Evolutionary conservation across 805 yeast species (phyloP).

Genomic region (Danielia reshetovae): DNA sequence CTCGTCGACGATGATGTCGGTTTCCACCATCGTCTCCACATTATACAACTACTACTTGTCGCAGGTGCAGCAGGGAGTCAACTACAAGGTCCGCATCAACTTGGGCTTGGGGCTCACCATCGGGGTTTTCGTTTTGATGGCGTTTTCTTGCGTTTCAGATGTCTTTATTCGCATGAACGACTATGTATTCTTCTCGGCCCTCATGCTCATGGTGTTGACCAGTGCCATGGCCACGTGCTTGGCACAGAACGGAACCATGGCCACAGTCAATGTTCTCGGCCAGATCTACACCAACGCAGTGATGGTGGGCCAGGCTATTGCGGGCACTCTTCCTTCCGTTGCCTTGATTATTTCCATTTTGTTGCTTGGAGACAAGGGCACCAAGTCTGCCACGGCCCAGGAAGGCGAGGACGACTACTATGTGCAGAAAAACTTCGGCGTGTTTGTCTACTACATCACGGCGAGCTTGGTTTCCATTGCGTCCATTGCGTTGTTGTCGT

Average conservation of each 20-base stretch:
- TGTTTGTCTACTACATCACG: slow-evolving; percentile 45
- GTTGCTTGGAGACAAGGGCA: slow-evolving; percentile 28
- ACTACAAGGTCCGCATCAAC: slow-evolving; percentile 54
- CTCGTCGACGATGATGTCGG: slow-evolving; percentile 84
- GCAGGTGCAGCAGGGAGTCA: slow-evolving; percentile 56
- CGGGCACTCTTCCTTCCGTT: slow-evolving; percentile 87
- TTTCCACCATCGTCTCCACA: slow-evolving; percentile 68
- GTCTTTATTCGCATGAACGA: slow-evolving; percentile 36
- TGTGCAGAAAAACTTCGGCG: slow-evolving; percentile 37
- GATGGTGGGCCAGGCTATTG: slow-evolving; percentile 92
- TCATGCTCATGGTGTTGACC: slow-evolving; percentile 59
- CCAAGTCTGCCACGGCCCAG: slow-evolving; percentile 10
- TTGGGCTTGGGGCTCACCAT: slow-evolving; percentile 60
- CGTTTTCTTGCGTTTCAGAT: slow-evolving; percentile 42
- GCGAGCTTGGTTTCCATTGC: slow-evolving; percentile 46
- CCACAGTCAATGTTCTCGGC: slow-evolving; percentile 74
- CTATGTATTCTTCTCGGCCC: slow-evolving; percentile 41
- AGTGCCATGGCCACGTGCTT: slow-evolving; percentile 75
- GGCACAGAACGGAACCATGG: slow-evolving; percentile 89
- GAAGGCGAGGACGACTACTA: slow-evolving; percentile 17
- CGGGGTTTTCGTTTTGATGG: slow-evolving; percentile 54
- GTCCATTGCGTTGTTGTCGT: slow-evolving; percentile 38
- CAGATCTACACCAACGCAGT: slow-evolving; percentile 80
- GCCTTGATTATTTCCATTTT: slow-evolving; percentile 57
- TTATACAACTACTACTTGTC: slow-evolving; percentile 58